Evolutionary conservation across 108 stramenopile genomes (phyloP).

Genomic region (Cylindrotheca fusiformis): DNA sequence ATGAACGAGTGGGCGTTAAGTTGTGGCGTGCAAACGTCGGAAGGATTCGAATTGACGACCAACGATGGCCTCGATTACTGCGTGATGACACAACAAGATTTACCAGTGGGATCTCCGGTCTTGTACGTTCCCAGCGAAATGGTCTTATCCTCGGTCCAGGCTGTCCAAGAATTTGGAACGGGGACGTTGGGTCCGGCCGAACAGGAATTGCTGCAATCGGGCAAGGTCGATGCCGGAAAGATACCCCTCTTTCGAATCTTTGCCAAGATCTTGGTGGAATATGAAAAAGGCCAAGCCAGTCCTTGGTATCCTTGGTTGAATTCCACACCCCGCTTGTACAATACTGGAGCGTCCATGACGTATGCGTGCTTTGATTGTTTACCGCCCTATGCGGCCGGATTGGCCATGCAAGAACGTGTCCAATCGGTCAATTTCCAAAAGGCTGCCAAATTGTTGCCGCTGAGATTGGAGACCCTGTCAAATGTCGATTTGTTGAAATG

Average conservation of each 20-base stretch:
- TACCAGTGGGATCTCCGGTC: constrained; percentile 36
- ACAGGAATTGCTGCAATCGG: constrained; percentile 24
- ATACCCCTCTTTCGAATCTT: constrained; percentile 26
- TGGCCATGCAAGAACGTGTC: constrained; percentile 11
- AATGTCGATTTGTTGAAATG: constrained; percentile 34
- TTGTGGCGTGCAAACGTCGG: constrained; percentile 40
- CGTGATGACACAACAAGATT: constrained; percentile 28
- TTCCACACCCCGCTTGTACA: constrained; percentile 39
- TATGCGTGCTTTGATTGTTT: constrained; percentile 18
- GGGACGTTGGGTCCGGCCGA: constrained; percentile 18
- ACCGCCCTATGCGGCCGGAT: constrained; percentile 6
- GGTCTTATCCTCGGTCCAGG: constrained; percentile 38
- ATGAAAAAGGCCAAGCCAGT: constrained; percentile 40
- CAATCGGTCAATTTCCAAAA: constrained; percentile 21
- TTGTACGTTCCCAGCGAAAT: constrained; percentile 37
- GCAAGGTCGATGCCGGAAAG: constrained; percentile 21
- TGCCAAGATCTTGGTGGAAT: constrained; percentile 51
- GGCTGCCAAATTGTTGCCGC: not conserved
- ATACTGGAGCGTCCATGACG: constrained; percentile 43
- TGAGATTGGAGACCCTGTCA: constrained; percentile 6
- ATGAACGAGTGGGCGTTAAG: constrained; percentile 39
- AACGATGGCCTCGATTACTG: constrained; percentile 17
- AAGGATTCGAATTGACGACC: constrained; percentile 43
- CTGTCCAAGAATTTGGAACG: constrained; percentile 32
- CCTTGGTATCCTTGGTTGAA: constrained; percentile 53